phyloP scores from a whole-genome alignment of 768 basidiomycete genomes.

The Rhodotorula babjevae region DNA sequence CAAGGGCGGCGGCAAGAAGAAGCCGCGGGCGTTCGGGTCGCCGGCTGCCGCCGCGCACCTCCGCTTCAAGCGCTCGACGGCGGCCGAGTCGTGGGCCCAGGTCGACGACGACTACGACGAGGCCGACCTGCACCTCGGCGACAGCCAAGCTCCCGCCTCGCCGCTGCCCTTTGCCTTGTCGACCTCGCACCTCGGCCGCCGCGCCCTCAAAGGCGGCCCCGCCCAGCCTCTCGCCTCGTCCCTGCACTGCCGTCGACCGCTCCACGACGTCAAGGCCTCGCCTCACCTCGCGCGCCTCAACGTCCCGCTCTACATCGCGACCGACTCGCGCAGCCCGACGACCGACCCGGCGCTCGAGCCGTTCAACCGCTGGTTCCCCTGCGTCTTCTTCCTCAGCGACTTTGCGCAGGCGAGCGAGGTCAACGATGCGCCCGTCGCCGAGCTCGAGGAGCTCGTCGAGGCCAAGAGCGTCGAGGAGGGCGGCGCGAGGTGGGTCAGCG shows the following conservation, averaged over 20 bases:
- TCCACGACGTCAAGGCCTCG: background rate
- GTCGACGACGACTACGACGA: background rate
- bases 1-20: background rate
- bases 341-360: constrained; percentile 51
- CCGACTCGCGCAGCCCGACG: constrained; percentile 54
- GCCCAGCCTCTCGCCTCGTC: constrained; percentile 4
- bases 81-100: background rate
- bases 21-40: background rate
- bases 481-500: constrained; percentile 11
- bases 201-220: background rate
- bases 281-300: constrained; percentile 50
- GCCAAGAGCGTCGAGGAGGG: background rate
- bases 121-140: background rate
- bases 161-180: background rate
- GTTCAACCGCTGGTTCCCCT: constrained; percentile 60
- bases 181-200: background rate
- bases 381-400: constrained; percentile 58
- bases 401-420: constrained; percentile 45
- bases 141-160: too few species aligned
- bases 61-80: too few species aligned
- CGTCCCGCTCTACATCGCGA: constrained; percentile 62
- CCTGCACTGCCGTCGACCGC: constrained; percentile 26
- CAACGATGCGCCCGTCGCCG: background rate
- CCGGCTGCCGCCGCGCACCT: background rate
- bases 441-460: background rate